phyloP scores from a whole-genome alignment of 495 filamentous ascomycete genomes.

The Xylaria nigripes region DNA sequence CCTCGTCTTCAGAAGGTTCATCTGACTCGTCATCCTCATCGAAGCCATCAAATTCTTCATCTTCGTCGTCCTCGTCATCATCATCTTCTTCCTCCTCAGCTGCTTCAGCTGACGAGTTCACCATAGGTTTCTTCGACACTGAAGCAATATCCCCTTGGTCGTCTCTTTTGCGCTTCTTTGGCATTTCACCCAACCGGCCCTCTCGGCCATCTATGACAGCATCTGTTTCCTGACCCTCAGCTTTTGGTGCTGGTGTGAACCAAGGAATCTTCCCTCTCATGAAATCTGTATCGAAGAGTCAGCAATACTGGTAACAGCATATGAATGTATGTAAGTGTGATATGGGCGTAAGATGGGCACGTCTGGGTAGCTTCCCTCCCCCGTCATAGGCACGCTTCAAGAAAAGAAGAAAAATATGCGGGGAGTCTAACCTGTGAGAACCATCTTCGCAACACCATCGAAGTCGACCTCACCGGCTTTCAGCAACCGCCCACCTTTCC shows the following conservation, averaged over 20 bases:
- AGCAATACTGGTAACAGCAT: too few species aligned
- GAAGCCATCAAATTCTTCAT: slow-evolving; percentile 19
- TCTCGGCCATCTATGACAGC: slow-evolving; percentile 49
- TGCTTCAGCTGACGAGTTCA: slow-evolving; percentile 23
- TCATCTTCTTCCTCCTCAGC: slow-evolving; percentile 21
- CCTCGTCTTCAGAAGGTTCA: slow-evolving; percentile 11
- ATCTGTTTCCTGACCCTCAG: slow-evolving; percentile 43
- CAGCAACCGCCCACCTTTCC: slow-evolving; percentile 78
- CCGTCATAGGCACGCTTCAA: slow-evolving; percentile 26
- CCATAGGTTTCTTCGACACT: not conserved
- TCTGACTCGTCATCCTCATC: slow-evolving; percentile 17
- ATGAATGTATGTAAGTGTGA: too few species aligned
- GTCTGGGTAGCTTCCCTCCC: too few species aligned
- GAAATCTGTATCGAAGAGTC: slow-evolving; percentile 52
- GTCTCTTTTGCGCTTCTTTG: slow-evolving; percentile 48
- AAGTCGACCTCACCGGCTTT: slow-evolving; percentile 88
- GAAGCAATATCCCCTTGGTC: slow-evolving; percentile 33
- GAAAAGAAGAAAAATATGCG: not conserved
- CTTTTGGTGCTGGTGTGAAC: slow-evolving; percentile 74
- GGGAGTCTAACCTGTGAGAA: slow-evolving; percentile 49
- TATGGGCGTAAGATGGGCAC: too few species aligned
- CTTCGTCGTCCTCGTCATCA: slow-evolving; percentile 23
- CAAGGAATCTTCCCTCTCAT: slow-evolving; percentile 90
- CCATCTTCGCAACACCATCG: slow-evolving; percentile 90
- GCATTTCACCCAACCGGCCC: slow-evolving; percentile 52